Evolutionary conservation across 1,139 yeast genomes (phyloP), one percentile per base, ranked within the genome.

Genomic region (Saccharomycopsis hybrid): DNA sequence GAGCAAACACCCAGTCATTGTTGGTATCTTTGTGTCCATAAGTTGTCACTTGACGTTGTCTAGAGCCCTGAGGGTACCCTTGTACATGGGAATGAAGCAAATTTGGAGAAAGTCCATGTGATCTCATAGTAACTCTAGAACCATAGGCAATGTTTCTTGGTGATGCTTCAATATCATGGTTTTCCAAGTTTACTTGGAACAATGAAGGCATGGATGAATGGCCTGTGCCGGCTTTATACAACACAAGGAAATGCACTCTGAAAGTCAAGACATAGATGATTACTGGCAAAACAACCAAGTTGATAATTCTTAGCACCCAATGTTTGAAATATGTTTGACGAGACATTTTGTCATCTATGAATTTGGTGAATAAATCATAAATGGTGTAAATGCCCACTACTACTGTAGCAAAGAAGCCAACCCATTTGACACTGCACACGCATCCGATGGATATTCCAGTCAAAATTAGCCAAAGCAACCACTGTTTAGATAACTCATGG

Each of bases 401-500:
- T 0, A 78, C 76, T 7, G 96, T 94, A 43, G 85, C 80, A 62
- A 92, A 89, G 46, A 90, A 67, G 3, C 98, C 98, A 25, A 92
- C 97, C 97, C 96, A 88, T 68, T 92, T 92, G 41, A 90, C 95
- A 47, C 95, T 81, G 58, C 90, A 83, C 11, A 90, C 97, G 65
- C 96, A 86, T 1, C 98, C 99, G 56, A 94, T 78, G 8, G 89
- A 78, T 4, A 85, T 54, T 5, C 98, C 98, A 1, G 94, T 80
- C 18, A 82, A 59, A 3, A 74, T 47, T 62, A 82, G 65, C 89
- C 89, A 82, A 27, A 60, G 56, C 13, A 74, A 61, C 65, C 89
- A 84, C 38, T 59, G 55, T 1, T 47, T 40, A 0, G 78, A 64
- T 53, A 81, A 68, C 47, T 80, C 74, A 9, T 59, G 50, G 2